These are phyloP conservation scores for Pseudonitzschia pungens DNA, from an alignment of 108 stramenopile species.

Conservation along the genomic window DNA sequence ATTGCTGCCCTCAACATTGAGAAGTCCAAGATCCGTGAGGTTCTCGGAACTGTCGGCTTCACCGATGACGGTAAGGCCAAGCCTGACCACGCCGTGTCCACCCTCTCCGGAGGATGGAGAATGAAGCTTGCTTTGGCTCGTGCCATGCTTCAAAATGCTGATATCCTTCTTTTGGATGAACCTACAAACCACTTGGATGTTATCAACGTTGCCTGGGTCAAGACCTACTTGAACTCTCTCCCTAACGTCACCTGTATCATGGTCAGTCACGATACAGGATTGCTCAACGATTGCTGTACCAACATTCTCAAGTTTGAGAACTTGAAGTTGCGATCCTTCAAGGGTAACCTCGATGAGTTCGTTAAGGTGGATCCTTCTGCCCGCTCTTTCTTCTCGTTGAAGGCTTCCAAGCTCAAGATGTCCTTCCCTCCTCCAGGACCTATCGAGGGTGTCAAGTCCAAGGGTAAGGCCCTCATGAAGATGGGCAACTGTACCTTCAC, in stretches of 20 bases:
- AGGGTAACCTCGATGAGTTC: conserved; percentile 99
- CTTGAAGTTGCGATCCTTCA: conserved; percentile 95
- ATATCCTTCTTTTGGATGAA: conserved; percentile 95
- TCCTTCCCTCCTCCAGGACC: conserved; percentile 95
- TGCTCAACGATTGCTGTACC: conserved; percentile 99
- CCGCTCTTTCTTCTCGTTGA: conserved; percentile 95
- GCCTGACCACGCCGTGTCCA: conserved; percentile 96
- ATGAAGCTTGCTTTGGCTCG: conserved; percentile 99
- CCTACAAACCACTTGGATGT: conserved; percentile 99
- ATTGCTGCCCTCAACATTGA: conserved; percentile 79
- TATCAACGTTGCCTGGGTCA: conserved; percentile 99
- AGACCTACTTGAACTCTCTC: conserved; percentile 97
- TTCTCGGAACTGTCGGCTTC: conserved; percentile 96
- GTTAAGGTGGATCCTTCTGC: conserved; percentile 96
- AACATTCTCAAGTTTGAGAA: conserved; percentile 97
- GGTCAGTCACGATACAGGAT: conserved; percentile 98
- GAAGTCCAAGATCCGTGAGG: conserved; percentile 82
- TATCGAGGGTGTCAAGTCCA: conserved; percentile 98
- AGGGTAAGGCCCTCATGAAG: conserved; percentile 99
- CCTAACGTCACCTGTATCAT: conserved; percentile 96
- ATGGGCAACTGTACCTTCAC: conserved; percentile 97
- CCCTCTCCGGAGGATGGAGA: conserved; percentile 97
- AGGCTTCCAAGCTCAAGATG: conserved; percentile 93
- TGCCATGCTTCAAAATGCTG: conserved; percentile 98
- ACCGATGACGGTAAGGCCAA: conserved; percentile 95